phyloP scores from a whole-genome alignment of 768 basidiomycete genomes.

The Baorangia bicolor region DNA sequence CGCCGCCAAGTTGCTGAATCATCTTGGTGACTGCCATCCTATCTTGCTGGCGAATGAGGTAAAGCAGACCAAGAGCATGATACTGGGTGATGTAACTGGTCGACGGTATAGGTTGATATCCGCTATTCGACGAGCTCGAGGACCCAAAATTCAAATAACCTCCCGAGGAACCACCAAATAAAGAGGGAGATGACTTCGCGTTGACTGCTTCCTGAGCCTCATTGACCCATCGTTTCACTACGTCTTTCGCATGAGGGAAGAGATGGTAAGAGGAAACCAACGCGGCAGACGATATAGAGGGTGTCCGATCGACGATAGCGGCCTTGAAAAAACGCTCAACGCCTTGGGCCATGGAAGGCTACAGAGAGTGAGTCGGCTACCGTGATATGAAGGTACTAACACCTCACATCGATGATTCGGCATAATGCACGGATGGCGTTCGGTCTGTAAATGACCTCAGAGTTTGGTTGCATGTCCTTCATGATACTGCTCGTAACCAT shows the following conservation, averaged over 20 bases:
- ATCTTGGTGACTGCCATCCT: constrained; percentile 99
- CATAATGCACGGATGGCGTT: constrained; percentile 97
- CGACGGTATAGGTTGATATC: constrained; percentile 79
- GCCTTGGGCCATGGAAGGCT: constrained; percentile 99
- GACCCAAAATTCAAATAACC: constrained; percentile 75
- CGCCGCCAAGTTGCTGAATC: constrained; percentile 95
- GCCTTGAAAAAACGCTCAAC: constrained; percentile 99
- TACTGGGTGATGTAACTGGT: constrained; percentile 96
- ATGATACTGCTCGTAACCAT: constrained; percentile 99
- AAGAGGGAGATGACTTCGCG: constrained; percentile 73
- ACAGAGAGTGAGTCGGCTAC: constrained; percentile 9
- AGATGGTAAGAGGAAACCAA: constrained; percentile 97
- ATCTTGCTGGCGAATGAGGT: constrained; percentile 94
- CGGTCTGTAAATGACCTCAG: constrained; percentile 97
- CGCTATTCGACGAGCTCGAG: constrained; percentile 49
- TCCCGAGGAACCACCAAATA: constrained; percentile 57
- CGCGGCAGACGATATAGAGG: constrained; percentile 93
- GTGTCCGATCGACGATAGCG: constrained; percentile 95
- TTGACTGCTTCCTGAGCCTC: constrained; percentile 96
- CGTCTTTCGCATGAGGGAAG: constrained; percentile 89
- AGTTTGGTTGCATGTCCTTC: constrained; percentile 99
- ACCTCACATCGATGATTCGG: constrained; percentile 91
- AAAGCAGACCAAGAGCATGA: constrained; percentile 91
- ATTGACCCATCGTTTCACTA: constrained; percentile 99
- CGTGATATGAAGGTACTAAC: constrained; percentile 36